Percentiles rank a stretch among this genome's conserved stretches.
phyloP scores from a whole-genome alignment of 345 rosid species.

The Noccaea bulbosa region DNA sequence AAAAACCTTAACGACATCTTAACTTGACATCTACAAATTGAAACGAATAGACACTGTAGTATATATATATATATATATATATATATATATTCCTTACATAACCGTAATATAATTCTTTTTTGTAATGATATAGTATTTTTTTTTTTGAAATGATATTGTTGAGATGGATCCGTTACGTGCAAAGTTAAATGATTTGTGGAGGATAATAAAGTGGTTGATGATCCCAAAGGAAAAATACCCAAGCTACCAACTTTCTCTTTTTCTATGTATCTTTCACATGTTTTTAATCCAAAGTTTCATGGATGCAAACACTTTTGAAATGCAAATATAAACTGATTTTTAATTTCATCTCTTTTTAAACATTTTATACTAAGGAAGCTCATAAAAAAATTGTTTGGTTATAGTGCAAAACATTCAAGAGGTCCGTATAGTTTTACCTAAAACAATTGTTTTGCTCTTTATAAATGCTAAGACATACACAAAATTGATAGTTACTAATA shows the following conservation, averaged over 20 bases:
- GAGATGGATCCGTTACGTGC: conserved; percentile 39
- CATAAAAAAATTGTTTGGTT: not conserved
- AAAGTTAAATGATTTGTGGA: conserved; percentile 40
- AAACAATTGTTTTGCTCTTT: not conserved
- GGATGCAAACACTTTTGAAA: conserved; percentile 20
- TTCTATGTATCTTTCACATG: conserved; percentile 29
- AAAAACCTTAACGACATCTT: conserved; percentile 12
- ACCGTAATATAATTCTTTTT: not conserved
- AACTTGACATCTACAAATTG: conserved; percentile 13
- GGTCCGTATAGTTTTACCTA: too few species aligned
- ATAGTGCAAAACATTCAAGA: too few species aligned
- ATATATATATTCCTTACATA: too few species aligned
- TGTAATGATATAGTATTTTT: not conserved
- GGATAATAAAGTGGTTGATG: conserved; percentile 43
- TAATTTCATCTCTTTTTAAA: conserved; percentile 3
- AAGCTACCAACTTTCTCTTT: conserved; percentile 42
- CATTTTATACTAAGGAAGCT: not conserved
- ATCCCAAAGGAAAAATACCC: conserved; percentile 39
- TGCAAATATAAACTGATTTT: not conserved
- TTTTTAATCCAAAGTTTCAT: conserved; percentile 36
- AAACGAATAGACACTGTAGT: conserved; percentile 11
- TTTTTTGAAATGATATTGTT: conserved; percentile 16
- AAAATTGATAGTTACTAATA: not conserved
- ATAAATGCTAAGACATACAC: not conserved
- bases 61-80: too few species aligned